A percentile compares a stretch with the other conserved stretches of the same genome.
Evolutionary conservation across 345 rosid genomes (phyloP).

Genomic region (Firmiana major): DNA sequence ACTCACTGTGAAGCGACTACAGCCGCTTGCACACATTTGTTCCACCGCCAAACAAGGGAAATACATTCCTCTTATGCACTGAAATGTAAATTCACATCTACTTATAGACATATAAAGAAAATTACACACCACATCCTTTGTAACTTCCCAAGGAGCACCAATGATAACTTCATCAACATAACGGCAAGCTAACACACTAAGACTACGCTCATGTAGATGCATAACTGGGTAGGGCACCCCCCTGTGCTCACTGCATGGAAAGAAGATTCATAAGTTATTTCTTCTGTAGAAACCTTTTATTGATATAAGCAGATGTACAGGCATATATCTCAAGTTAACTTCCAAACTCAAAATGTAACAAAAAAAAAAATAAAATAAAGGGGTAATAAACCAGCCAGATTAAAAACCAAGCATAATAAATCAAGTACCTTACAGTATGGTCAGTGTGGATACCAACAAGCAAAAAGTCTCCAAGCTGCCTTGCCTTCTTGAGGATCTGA

Average conservation of each 20-base stretch:
- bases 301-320: not conserved
- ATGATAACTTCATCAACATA: constrained; percentile 97
- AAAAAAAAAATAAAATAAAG: not conserved
- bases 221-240: constrained; percentile 72
- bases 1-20: not conserved
- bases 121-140: constrained; percentile 76
- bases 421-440: constrained; percentile 72
- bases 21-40: not conserved
- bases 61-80: not conserved
- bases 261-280: constrained; percentile 2
- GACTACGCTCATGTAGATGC: constrained; percentile 89
- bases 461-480: constrained; percentile 92
- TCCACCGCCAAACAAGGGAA: not conserved
- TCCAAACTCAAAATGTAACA: not conserved
- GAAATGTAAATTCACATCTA: not conserved
- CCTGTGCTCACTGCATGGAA: constrained; percentile 63
- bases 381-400: not conserved
- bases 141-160: constrained; percentile 94
- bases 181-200: constrained; percentile 86
- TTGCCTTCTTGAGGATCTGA: constrained; percentile 83
- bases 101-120: not conserved
- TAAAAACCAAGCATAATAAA: not conserved
- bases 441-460: constrained; percentile 87
- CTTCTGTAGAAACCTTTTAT: not conserved
- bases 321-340: not conserved